Percentiles rank a stretch among this genome's conserved stretches.
phyloP scores from a whole-genome alignment of 495 filamentous ascomycete genomes.

The Amphirosellinia nigrospora region DNA sequence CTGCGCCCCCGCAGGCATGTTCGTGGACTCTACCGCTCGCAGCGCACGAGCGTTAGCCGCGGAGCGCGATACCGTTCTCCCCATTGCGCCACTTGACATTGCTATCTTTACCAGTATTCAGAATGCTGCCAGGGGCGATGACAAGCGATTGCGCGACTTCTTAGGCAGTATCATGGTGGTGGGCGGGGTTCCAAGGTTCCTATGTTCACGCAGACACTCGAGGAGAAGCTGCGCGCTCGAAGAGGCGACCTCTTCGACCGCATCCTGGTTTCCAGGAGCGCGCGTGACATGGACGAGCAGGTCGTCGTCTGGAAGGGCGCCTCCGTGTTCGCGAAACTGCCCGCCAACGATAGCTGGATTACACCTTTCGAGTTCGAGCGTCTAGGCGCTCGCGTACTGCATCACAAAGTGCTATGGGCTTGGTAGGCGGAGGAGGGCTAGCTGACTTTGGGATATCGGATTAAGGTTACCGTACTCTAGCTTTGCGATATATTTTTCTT shows the following conservation, averaged over 20 bases:
- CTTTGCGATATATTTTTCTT: background rate
- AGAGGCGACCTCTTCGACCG: constrained; percentile 76
- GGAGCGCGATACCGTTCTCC: constrained; percentile 81
- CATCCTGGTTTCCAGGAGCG: constrained; percentile 86
- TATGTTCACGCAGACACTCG: constrained; percentile 76
- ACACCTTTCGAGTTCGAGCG: constrained; percentile 86
- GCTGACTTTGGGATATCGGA: background rate
- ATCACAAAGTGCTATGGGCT: constrained; percentile 88
- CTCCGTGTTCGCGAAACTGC: constrained; percentile 93
- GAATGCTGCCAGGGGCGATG: constrained; percentile 85
- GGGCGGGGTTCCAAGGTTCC: constrained; percentile 86
- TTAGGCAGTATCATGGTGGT: constrained; percentile 94
- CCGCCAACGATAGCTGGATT: constrained; percentile 94
- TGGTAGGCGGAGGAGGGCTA: constrained; percentile 37
- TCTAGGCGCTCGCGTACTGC: constrained; percentile 76
- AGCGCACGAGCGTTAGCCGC: constrained; percentile 58
- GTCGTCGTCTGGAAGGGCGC: constrained; percentile 98
- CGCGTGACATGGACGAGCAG: constrained; percentile 90
- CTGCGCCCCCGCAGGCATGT: constrained; percentile 47
- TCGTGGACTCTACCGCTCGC: constrained; percentile 49
- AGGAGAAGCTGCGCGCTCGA: constrained; percentile 74
- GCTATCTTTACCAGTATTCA: constrained; percentile 88
- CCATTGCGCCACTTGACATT: constrained; percentile 80
- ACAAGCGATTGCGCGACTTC: constrained; percentile 91
- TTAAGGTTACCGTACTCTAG: background rate